Evolutionary conservation across 2,329 filamentous ascomycete species (phyloP).

Genomic region (Ophiostoma ulmi): DNA sequence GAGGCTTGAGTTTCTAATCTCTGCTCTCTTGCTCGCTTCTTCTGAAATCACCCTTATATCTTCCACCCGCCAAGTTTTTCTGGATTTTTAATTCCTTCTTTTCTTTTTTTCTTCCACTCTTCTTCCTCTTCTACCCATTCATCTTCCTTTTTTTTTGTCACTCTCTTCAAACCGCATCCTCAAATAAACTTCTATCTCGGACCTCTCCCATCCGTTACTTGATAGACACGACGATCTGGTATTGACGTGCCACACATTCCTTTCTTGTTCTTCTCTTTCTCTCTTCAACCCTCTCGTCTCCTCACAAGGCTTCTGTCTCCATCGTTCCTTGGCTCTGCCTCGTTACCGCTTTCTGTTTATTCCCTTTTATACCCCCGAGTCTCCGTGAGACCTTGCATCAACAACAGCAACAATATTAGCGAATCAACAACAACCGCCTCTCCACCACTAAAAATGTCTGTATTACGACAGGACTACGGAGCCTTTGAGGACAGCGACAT

Average conservation of each 20-base stretch:
- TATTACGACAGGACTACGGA: constrained; percentile 15
- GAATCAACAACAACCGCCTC: background rate
- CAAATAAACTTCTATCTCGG: background rate
- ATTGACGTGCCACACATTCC: constrained; percentile 16
- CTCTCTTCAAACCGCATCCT: background rate
- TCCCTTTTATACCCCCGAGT: background rate
- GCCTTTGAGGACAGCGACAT: constrained; percentile 11
- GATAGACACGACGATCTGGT: constrained; percentile 10
- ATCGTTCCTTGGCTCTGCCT: constrained; percentile 12
- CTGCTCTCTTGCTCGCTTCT: background rate
- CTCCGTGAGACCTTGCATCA: constrained; percentile 3
- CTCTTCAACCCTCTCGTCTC: background rate
- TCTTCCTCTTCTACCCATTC: background rate
- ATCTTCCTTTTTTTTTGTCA: background rate
- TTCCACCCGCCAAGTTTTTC: constrained; percentile 2
- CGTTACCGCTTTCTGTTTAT: background rate
- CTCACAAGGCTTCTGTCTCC: background rate
- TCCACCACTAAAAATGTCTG: constrained; percentile 7
- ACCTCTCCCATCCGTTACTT: background rate
- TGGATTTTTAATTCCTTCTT: background rate
- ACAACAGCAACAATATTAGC: background rate
- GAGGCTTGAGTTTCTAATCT: background rate
- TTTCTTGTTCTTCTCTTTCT: background rate
- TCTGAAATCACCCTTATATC: background rate
- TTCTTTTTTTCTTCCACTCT: background rate